phyloP scores from a whole-genome alignment of 352 stramenopile genomes.

The Peronospora farinosa region DNA sequence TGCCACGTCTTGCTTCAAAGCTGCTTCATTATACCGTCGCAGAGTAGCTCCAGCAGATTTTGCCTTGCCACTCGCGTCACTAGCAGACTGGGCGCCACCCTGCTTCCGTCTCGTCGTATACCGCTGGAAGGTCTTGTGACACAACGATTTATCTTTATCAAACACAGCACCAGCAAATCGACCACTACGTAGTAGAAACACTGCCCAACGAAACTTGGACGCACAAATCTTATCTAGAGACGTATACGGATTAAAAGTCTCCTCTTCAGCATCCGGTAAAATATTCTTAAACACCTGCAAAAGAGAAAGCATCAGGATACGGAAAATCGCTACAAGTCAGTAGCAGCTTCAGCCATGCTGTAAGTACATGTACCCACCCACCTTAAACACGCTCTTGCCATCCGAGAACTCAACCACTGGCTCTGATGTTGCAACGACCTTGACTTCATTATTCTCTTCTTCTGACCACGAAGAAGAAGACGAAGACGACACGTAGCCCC shows the following conservation, averaged over 20 bases:
- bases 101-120: slow-evolving; percentile 93
- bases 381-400: slow-evolving; percentile 67
- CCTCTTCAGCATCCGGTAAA: slow-evolving; percentile 36
- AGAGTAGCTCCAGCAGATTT: slow-evolving; percentile 91
- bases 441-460: slow-evolving; percentile 45
- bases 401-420: slow-evolving; percentile 79
- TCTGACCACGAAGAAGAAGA: slow-evolving; percentile 41
- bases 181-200: slow-evolving; percentile 89
- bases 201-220: slow-evolving; percentile 68
- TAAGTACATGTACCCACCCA: slow-evolving; percentile 23
- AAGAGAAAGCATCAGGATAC: not conserved
- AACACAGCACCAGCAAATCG: slow-evolving; percentile 90
- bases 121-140: slow-evolving; percentile 88
- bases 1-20: slow-evolving; percentile 86
- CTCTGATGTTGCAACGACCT: slow-evolving; percentile 43
- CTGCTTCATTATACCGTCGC: slow-evolving; percentile 87
- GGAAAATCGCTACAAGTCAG: not conserved
- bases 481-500: slow-evolving; percentile 23
- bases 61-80: slow-evolving; percentile 81
- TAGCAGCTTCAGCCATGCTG: not conserved
- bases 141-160: slow-evolving; percentile 80
- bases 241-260: slow-evolving; percentile 55
- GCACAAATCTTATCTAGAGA: slow-evolving; percentile 41
- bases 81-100: slow-evolving; percentile 86
- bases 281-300: slow-evolving; percentile 65